Evolutionary conservation across 129 eudicot species (phyloP).

Genomic region (Arctium lappa): DNA sequence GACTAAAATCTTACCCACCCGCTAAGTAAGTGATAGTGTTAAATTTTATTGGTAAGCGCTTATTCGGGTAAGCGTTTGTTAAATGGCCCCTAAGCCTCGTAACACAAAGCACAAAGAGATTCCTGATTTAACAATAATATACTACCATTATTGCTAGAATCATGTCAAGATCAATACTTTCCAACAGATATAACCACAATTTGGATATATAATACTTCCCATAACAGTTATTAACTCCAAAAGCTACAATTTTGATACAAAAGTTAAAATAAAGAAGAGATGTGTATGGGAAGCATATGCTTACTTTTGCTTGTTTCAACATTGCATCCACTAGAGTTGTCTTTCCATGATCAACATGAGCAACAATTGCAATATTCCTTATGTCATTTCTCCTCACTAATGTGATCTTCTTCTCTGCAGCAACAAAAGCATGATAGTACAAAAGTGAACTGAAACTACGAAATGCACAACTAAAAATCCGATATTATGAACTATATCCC

Average conservation of each 20-base stretch:
- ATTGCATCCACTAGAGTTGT: constrained; percentile 94
- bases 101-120: no score
- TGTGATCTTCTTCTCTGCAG: constrained; percentile 53
- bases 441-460: not conserved
- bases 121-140: no score
- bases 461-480: not conserved
- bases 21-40: no score
- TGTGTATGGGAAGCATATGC: not conserved
- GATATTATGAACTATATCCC: not conserved
- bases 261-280: not conserved
- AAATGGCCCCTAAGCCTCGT: no score
- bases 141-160: no score
- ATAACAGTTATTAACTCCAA: not conserved
- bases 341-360: constrained; percentile 99
- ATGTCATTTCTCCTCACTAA: constrained; percentile 80
- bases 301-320: constrained; percentile 95
- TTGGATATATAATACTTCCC: not conserved
- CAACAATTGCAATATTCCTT: constrained; percentile 95
- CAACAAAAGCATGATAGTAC: not conserved
- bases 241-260: not conserved
- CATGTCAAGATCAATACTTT: not conserved
- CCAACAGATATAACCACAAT: not conserved
- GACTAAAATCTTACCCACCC: no score
- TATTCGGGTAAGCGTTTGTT: no score
- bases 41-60: no score